phyloP scores from a whole-genome alignment of 345 rosid genomes.

The Arabis alpina region DNA sequence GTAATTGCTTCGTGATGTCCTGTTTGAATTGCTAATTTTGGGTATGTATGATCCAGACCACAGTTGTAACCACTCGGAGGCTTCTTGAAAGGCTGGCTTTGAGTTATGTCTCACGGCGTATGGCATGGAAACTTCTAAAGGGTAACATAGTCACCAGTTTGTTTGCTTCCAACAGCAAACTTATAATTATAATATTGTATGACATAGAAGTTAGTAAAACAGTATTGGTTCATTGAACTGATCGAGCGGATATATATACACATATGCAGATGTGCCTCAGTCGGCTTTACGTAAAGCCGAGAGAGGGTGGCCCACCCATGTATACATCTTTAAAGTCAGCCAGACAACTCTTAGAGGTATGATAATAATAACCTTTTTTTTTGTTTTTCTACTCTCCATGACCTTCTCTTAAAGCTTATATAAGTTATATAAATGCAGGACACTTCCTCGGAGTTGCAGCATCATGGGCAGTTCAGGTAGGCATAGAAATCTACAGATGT shows the following conservation, averaged over 20 bases:
- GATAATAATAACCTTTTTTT: not conserved
- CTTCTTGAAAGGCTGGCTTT: conserved; percentile 87
- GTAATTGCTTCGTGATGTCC: conserved; percentile 17
- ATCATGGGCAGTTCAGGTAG: conserved; percentile 89
- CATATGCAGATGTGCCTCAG: conserved; percentile 71
- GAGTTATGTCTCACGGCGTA: conserved; percentile 76
- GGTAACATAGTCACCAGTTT: conserved; percentile 50
- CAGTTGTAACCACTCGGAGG: conserved; percentile 87
- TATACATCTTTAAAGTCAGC: conserved; percentile 75
- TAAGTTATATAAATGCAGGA: conserved; percentile 53
- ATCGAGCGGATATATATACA: conserved; percentile 15
- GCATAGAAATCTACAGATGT: conserved; percentile 74
- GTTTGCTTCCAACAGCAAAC: conserved; percentile 10
- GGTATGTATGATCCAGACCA: conserved; percentile 57
- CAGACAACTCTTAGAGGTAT: conserved; percentile 91
- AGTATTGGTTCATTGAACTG: conserved; percentile 3
- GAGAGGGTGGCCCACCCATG: conserved; percentile 70
- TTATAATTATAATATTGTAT: not conserved
- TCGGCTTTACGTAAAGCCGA: conserved; percentile 81
- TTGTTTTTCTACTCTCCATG: conserved; percentile 7
- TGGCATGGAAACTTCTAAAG: conserved; percentile 98
- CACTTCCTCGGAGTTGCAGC: conserved; percentile 81
- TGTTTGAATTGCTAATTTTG: not conserved
- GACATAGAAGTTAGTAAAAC: not conserved
- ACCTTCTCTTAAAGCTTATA: conserved; percentile 7